phyloP scores from a whole-genome alignment of 495 filamentous ascomycete species.

The Penicillium maclennaniae region DNA sequence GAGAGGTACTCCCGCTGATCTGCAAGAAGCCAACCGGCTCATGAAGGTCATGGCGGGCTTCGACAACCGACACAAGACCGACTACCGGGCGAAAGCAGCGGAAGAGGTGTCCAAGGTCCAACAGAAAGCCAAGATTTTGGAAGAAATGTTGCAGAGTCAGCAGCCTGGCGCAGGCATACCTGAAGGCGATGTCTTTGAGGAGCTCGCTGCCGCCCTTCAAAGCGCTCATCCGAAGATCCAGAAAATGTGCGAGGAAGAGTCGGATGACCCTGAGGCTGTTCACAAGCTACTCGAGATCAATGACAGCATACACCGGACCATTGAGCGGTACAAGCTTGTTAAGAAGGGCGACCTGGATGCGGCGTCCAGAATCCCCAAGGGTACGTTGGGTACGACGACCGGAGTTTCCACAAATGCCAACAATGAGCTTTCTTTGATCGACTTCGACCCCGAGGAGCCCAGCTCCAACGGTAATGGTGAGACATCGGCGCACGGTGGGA shows the following conservation, averaged over 20 bases:
- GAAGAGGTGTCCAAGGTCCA: constrained; percentile 92
- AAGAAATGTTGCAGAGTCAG: constrained; percentile 86
- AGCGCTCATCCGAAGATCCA: constrained; percentile 98
- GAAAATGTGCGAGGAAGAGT: constrained; percentile 98
- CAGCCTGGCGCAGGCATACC: constrained; percentile 75
- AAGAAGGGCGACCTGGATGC: constrained; percentile 91
- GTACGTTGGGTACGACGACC: constrained; percentile 69
- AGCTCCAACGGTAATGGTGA: constrained; percentile 41
- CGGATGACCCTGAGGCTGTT: constrained; percentile 92
- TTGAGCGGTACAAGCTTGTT: constrained; percentile 88
- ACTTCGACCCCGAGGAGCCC: constrained; percentile 72
- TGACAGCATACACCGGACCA: constrained; percentile 95
- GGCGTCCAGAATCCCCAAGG: constrained; percentile 78
- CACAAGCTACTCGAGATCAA: constrained; percentile 95
- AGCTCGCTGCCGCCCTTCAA: constrained; percentile 85
- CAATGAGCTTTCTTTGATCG: constrained; percentile 89
- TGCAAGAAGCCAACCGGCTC: constrained; percentile 91
- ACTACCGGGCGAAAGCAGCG: constrained; percentile 95
- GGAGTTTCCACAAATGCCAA: constrained; percentile 70
- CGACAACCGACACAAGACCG: constrained; percentile 90
- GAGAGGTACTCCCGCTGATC: constrained; percentile 81
- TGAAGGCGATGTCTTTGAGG: constrained; percentile 94
- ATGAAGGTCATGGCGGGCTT: constrained; percentile 99
- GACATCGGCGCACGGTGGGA: constrained; percentile 30
- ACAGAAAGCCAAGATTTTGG: constrained; percentile 82